Evolutionary conservation across 768 basidiomycete genomes (phyloP).

Genomic region (Suillus americanus): DNA sequence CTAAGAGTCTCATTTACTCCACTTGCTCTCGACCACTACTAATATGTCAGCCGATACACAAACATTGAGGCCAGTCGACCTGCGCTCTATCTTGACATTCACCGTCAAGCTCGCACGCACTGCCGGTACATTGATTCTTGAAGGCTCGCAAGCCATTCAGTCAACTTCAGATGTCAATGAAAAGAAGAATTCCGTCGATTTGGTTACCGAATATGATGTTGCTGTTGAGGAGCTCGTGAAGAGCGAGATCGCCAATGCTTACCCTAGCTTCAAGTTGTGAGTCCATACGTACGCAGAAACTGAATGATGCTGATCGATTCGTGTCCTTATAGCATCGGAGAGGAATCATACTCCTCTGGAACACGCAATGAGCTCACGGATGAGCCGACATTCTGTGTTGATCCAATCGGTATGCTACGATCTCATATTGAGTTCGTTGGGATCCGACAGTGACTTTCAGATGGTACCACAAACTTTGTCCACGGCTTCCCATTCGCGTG

Average conservation of each 20-base stretch:
- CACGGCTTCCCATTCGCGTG: constrained; percentile 87
- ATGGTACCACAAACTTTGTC: constrained; percentile 88
- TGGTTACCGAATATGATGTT: constrained; percentile 95
- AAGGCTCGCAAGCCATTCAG: constrained; percentile 76
- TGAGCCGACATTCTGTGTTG: constrained; percentile 92
- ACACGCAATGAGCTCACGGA: constrained; percentile 69
- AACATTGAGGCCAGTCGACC: constrained; percentile 38
- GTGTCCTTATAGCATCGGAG: constrained; percentile 68
- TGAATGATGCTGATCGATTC: not conserved
- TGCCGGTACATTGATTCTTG: constrained; percentile 74
- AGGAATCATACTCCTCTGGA: constrained; percentile 89
- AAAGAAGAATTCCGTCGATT: constrained; percentile 93
- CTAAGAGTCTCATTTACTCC: not conserved
- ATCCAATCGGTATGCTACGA: constrained; percentile 74
- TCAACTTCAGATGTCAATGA: constrained; percentile 58
- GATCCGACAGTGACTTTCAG: constrained; percentile 33
- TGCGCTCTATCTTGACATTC: constrained; percentile 66
- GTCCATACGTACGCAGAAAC: constrained; percentile 26
- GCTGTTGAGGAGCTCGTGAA: constrained; percentile 86
- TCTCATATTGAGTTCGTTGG: not conserved
- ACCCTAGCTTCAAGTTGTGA: constrained; percentile 83
- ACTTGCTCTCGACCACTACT: constrained; percentile 9
- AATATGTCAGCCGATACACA: constrained; percentile 27
- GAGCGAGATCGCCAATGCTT: constrained; percentile 58
- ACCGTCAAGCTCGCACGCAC: constrained; percentile 67